Base-by-base conservation (phyloP, 1,284 basidiomycete genomes). In the Taiwanofungus camphoratus region DNA sequence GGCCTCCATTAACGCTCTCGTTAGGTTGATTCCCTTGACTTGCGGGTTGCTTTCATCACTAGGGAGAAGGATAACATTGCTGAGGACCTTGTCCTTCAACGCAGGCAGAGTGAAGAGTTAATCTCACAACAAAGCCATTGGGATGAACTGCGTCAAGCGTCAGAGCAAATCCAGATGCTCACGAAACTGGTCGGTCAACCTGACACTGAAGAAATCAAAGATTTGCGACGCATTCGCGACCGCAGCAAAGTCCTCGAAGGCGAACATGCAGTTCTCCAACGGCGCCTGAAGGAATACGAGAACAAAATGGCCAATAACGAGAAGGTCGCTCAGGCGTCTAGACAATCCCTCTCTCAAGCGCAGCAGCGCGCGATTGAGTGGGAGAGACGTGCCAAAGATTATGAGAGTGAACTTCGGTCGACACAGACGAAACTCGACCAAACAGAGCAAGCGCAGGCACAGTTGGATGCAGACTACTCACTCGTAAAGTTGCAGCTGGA, bases 291-390 rank as follows among this genome's bases (percentile, higher is more conserved):
- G 54, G 87, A 90, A 13, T 74, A 79, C 43, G 87, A 90, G 50
- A 67, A 52, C 39, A 84, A 79, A 57, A 55, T 73, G 4, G 57
- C 68, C 18, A 82, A 76, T 51, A 75, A 67, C 52, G 85, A 89
- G 42, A 76, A 77, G 45, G 65, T 77, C 5, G 69, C 77, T 1
- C 63, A 64, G 21, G 65, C 78, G 12, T 71, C 77, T 3, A 76
- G 78, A 36, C 79, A 86, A 56, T 83, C 63, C 57, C 70, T 89
- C 19, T 61, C 73, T 21, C 80, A 84, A 50, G 79, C 82, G 20
- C 82, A 88, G 51, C 82, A 87, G 56, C 83, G 84, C 26, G 72
- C 82, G 3, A 66, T 74, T 2, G 87, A 90, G 52, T 88, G 85
- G 85, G 87, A 90, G 63, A 74, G 73, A 51, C 79, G 79, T 30